phyloP scores from a whole-genome alignment of 495 filamentous ascomycete species.

The Astrothelium subdiscretum region DNA sequence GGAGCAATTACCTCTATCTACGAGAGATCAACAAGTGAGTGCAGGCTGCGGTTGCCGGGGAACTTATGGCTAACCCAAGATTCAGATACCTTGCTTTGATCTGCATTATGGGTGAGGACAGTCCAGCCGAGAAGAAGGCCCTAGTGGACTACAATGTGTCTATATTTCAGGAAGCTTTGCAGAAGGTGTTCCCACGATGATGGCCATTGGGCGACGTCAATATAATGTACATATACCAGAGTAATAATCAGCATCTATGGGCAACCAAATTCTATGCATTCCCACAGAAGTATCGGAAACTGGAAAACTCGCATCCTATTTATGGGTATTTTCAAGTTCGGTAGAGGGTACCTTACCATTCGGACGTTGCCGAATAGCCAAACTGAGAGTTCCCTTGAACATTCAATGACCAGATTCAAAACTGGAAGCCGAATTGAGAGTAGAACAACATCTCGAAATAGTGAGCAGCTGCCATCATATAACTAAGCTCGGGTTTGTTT shows the following conservation, averaged over 20 bases:
- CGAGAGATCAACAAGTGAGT: constrained; percentile 81
- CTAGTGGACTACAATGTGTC: constrained; percentile 37
- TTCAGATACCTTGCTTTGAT: constrained; percentile 32
- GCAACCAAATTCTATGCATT: not conserved
- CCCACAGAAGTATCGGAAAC: no score
- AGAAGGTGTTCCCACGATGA: constrained; percentile 29
- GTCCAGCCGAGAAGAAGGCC: constrained; percentile 28
- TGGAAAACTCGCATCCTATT: no score
- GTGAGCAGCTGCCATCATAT: no score
- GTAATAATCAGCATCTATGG: not conserved
- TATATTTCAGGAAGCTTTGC: constrained; percentile 31
- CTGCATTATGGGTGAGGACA: constrained; percentile 35
- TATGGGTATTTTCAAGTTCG: no score
- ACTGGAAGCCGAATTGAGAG: no score
- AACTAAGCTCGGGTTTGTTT: no score
- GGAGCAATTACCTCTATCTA: constrained; percentile 67
- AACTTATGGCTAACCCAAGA: not conserved
- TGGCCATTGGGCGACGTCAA: not conserved
- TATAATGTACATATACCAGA: not conserved
- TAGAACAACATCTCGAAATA: no score
- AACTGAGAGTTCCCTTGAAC: no score
- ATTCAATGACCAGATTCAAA: no score
- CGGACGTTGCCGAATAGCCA: no score
- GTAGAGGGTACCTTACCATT: no score
- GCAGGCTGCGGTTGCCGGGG: not conserved